phyloP scores from a whole-genome alignment of 352 stramenopile species.

The Phytophthora quininea region DNA sequence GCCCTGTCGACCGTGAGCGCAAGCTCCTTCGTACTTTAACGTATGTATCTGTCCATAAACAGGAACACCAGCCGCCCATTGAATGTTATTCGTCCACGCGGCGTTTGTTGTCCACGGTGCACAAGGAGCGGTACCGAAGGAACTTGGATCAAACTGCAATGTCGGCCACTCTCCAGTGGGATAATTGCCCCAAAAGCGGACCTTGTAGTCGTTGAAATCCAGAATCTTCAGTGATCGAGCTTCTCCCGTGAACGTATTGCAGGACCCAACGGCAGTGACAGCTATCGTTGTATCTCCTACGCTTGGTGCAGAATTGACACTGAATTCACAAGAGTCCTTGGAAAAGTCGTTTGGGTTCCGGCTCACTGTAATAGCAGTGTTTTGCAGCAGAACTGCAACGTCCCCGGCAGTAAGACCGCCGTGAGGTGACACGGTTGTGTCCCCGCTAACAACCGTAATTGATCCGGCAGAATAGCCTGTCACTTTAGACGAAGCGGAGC shows the following conservation, averaged over 20 bases:
- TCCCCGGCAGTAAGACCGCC: conserved; percentile 42
- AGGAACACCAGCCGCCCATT: conserved; percentile 18
- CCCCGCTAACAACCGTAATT: conserved; percentile 46
- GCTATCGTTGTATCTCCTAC: conserved; percentile 28
- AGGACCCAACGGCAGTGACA: conserved; percentile 40
- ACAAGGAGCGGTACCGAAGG: conserved; percentile 45
- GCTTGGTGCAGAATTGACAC: conserved; percentile 22
- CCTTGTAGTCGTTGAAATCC: conserved; percentile 75
- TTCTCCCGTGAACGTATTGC: conserved; percentile 51
- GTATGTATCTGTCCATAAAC: conserved; percentile 69
- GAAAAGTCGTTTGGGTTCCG: conserved; percentile 76
- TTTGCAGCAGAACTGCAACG: conserved; percentile 27
- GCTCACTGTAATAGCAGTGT: conserved; percentile 70
- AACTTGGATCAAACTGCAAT: conserved; percentile 49
- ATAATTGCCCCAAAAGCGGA: conserved; percentile 73
- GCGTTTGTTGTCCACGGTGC: conserved; percentile 25
- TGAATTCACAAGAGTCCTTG: conserved; percentile 67
- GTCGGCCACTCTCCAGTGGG: conserved; percentile 77
- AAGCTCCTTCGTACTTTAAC: conserved; percentile 72
- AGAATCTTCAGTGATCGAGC: conserved; percentile 58
- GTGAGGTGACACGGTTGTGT: not conserved
- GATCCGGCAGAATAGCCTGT: conserved; percentile 32
- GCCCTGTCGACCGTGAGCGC: conserved; percentile 46
- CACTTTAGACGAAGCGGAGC: conserved; percentile 47
- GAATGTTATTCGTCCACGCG: not conserved